Evolutionary conservation across 2,329 filamentous ascomycete genomes (phyloP), one percentile per base, ranked within the genome.

Genomic region (Xylaria hypoxylon): DNA sequence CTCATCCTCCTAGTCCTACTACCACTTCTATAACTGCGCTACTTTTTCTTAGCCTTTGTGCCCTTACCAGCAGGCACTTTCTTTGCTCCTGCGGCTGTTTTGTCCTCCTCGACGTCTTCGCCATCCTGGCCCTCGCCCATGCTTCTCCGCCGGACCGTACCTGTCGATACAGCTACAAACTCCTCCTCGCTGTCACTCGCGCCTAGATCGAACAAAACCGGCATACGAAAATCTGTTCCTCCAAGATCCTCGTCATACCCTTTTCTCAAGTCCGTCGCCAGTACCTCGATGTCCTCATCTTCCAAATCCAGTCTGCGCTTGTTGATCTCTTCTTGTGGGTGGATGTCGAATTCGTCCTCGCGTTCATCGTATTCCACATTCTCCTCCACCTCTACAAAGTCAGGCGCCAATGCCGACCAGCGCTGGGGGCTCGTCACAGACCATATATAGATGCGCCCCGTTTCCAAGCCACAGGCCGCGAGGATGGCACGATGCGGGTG

Each of bases 281-380:
- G 81, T 1, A 97, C 93, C 75, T 99, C 96, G 4, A 98, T 90
- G 65, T 94, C 90, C 77, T 98, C 96, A 73, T 98, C 96, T 80
- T 99, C 96, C 13, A 91, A 86, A 77, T 98, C 94, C 2, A 98
- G 85, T 48, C 94, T 88, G 33, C 95, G 89, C 78, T 97, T 95
- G 77, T 96, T 93, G 62, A 98, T 90, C 78, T 98, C 95, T 77
- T 97, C 95, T 64, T 95, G 91, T 0, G 94, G 94, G 77, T 98
- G 96, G 63, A 98, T 96, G 78, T 99, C 96, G 74, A 99, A 99
- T 77, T 99, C 96, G 77, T 99, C 96, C 80, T 99, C 96, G 62
- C 89, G 88, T 79, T 99, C 96, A 47, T 96, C 88, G 77, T 99
- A 99, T 78, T 98, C 93, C 24, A 97, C 94, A 73, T 99, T 99